Conservation (phyloP, 805 yeast genomes). For the Kuraishia hungarica region DNA sequence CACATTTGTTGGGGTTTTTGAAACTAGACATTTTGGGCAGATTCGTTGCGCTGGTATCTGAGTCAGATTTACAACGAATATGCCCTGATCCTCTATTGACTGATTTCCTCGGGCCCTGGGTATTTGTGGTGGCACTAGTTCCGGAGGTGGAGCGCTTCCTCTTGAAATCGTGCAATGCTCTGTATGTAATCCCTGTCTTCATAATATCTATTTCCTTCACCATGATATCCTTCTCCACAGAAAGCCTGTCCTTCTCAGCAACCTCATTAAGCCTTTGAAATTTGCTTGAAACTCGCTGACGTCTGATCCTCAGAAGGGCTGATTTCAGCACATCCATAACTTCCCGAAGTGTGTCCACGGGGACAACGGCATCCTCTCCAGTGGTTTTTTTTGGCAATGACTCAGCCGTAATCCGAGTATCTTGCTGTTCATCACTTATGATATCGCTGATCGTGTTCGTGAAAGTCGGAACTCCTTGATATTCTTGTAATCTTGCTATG, state of each 20-base stretch:
- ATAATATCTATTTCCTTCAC: neutral
- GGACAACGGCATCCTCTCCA: neutral
- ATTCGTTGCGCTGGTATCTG: neutral
- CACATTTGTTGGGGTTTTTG: neutral
- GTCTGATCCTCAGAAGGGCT: neutral
- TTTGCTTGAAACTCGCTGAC: neutral
- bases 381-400: neutral
- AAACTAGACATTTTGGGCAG: neutral
- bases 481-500: neutral
- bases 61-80: neutral
- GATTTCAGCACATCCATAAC: neutral
- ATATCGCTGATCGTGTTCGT: neutral
- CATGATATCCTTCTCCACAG: slow-evolving; percentile 1
- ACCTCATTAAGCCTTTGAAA: neutral
- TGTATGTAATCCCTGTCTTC: neutral
- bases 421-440: neutral
- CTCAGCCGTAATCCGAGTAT: neutral
- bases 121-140: neutral
- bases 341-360: neutral
- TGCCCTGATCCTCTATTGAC: neutral
- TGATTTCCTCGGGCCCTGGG: neutral
- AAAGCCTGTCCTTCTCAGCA: neutral
- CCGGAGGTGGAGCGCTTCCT: neutral
- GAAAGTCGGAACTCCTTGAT: neutral
- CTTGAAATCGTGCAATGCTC: neutral